A percentile compares a stretch with the other conserved stretches of the same genome.
Conservation (phyloP, 1,284 basidiomycete species). For the Ustilago cynodontis region DNA sequence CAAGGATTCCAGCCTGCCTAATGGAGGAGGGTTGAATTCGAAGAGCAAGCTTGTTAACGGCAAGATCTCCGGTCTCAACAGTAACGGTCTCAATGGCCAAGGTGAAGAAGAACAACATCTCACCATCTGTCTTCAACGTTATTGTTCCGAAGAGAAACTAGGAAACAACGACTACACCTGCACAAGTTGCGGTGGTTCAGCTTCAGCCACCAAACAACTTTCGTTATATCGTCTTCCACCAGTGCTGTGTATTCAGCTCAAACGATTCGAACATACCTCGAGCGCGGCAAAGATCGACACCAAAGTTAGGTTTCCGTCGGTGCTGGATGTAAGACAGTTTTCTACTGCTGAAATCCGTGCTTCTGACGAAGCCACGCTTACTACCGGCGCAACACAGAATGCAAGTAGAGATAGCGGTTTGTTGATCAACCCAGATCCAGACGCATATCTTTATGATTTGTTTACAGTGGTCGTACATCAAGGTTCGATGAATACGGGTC, state of each 20-base stretch:
- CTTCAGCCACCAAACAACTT: constrained; percentile 76
- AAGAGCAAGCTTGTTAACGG: constrained; percentile 24
- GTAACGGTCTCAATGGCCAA: constrained; percentile 15
- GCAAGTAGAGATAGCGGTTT: constrained; percentile 13
- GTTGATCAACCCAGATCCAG: constrained; percentile 41
- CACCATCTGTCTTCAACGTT: constrained; percentile 56
- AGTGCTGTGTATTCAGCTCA: constrained; percentile 94
- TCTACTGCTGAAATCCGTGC: constrained; percentile 74
- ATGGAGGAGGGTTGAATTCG: constrained; percentile 11
- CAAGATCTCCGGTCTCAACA: constrained; percentile 11
- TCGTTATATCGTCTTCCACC: constrained; percentile 87
- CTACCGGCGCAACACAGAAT: background rate
- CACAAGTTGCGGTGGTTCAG: constrained; percentile 64
- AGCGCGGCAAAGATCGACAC: constrained; percentile 80
- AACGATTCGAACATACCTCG: constrained; percentile 88
- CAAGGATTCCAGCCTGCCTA: constrained; percentile 4
- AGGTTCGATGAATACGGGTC: constrained; percentile 88
- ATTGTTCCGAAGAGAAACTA: constrained; percentile 64
- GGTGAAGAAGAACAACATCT: constrained; percentile 58
- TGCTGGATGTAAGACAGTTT: constrained; percentile 88
- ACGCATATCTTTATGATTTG: constrained; percentile 80
- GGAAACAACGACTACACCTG: constrained; percentile 73
- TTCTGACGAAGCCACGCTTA: constrained; percentile 7
- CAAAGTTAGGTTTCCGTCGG: constrained; percentile 83
- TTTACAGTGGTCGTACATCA: constrained; percentile 95